Evolutionary conservation across 2,329 filamentous ascomycete genomes (phyloP).

Genomic region (Penicillium sp.): DNA sequence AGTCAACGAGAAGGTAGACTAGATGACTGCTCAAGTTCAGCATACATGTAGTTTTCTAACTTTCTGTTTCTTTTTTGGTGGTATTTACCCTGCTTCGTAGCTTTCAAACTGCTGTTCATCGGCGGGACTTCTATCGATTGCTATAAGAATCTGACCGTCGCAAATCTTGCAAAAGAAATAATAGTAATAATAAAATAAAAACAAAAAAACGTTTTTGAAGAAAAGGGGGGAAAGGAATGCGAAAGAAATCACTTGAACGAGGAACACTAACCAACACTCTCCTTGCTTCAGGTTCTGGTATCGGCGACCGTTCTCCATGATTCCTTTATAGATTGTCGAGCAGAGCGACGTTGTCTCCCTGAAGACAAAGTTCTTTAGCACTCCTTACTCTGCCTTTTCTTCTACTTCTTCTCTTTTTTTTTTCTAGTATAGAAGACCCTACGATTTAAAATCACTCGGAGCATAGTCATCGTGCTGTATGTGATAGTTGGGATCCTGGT

Average conservation of each 20-base stretch:
- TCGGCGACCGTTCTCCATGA: conserved; percentile 16
- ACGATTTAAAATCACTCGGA: not conserved
- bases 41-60: no score
- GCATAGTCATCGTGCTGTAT: not conserved
- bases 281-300: conserved; percentile 1
- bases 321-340: conserved; percentile 7
- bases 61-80: not conserved
- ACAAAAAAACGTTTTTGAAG: no score
- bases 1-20: conserved; percentile 6
- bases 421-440: not conserved
- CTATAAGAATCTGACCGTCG: not conserved
- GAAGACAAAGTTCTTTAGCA: not conserved
- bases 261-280: not conserved
- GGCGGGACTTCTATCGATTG: conserved; percentile 4
- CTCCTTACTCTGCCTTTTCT: not conserved
- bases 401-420: not conserved
- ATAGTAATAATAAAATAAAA: no score
- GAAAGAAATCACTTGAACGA: not conserved
- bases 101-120: conserved; percentile 17
- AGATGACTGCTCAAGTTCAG: conserved; percentile 10
- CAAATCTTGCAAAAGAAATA: no score
- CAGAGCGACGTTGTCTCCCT: conserved; percentile 17
- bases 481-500: not conserved
- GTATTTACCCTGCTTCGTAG: conserved; percentile 11
- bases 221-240: no score